A percentile compares a stretch with the other conserved stretches of the same genome.
Evolutionary conservation across 345 rosid species (phyloP).

Genomic region (Brassica cretica): DNA sequence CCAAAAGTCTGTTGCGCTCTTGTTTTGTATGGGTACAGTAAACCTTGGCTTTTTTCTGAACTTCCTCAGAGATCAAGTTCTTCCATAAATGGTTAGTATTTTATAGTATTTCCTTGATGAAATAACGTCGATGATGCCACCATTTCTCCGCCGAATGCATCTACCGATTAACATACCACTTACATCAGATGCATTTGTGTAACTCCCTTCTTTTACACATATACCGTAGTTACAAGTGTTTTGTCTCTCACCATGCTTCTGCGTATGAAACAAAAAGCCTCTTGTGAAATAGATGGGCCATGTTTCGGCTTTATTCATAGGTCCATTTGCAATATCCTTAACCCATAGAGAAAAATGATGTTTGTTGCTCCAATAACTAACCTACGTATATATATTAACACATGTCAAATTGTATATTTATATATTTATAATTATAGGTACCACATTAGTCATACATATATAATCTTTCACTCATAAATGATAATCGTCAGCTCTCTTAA

Average conservation of each 20-base stretch:
- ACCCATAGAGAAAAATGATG: background rate
- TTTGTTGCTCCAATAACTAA: too few relatives aligned
- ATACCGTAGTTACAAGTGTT: background rate
- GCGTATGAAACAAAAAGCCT: background rate
- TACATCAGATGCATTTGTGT: background rate
- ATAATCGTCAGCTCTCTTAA: background rate
- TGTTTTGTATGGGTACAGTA: too few relatives aligned
- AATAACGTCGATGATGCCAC: background rate
- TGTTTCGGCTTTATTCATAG: background rate
- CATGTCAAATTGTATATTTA: too few relatives aligned
- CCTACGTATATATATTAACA: too few relatives aligned
- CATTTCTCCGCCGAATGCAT: background rate
- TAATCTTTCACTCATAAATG: background rate
- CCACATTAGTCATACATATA: too few relatives aligned
- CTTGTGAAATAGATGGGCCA: background rate
- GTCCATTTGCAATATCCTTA: background rate
- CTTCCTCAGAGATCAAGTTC: too few relatives aligned
- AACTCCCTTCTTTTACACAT: background rate
- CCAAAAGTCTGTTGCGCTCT: too few relatives aligned
- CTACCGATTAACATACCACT: background rate
- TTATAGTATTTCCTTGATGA: background rate
- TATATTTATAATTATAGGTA: too few relatives aligned
- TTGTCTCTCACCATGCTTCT: background rate
- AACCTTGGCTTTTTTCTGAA: too few relatives aligned
- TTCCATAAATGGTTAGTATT: background rate